Base-by-base conservation (phyloP, 1,139 yeast species). In the Hyphopichia fennica region DNA sequence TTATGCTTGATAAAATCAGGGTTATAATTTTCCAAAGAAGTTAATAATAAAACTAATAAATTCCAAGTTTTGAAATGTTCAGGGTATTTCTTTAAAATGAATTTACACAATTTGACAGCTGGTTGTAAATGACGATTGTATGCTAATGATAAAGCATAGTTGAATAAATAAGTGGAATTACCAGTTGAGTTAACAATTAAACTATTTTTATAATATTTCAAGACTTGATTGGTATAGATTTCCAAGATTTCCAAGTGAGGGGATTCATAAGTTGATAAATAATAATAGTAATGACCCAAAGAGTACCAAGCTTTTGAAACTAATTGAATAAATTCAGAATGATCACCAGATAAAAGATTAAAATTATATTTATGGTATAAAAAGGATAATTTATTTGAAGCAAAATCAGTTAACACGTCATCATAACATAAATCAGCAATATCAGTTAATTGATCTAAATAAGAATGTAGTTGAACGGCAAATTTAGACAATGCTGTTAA, bases 11-110 rank as follows among this genome's bases (percentile, higher is more conserved):
- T 32, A 9, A 37, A 44, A 30, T 59, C 64, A 1, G 62, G 57
- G 41, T 58, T 56, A 40, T 58, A 52, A 23, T 54, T 51, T 39
- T 67, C 71, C 34, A 60, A 52, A 4, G 69, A 54, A 13, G 67
- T 52, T 20, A 62, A 50, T 11, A 67, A 48, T 39, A 73, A 62
- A 0, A 66, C 69, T 45, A 73, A 56, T 46, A 73, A 61, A 48
- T 73, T 72, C 79, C 79, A 73, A 0, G 76, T 68, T 45, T 65
- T 67, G 58, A 73, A 73, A 4, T 71, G 63, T 47, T 72, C 75
- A 0, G 77, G 77, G 43, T 56, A 70, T 48, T 65, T 63, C 44
- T 69, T 71, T 54, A 73, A 61, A 15, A 70, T 70, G 46, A 70
- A 72, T 47, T 72, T 73, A 50, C 73, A 65, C 44, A 73, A 58